A percentile compares a stretch with the other conserved stretches of the same genome.
These are phyloP conservation scores for Asterophora parasitica DNA, from an alignment of 768 basidiomycete genomes.

Conservation along the genomic window DNA sequence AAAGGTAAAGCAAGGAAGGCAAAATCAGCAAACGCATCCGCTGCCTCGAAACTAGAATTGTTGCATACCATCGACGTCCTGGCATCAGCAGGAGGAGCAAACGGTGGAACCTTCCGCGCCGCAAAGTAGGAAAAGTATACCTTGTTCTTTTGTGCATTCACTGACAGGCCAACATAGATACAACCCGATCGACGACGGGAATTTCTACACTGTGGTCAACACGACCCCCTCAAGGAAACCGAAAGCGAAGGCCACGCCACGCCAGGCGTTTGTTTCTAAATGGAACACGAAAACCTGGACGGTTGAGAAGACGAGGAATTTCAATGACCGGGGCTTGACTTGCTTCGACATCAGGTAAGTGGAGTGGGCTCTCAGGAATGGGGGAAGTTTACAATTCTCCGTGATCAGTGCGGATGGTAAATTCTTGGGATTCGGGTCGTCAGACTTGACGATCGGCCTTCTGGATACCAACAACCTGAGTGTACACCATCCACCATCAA, in stretches of 20 bases:
- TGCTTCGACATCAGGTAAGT: conserved; percentile 84
- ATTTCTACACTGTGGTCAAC: conserved; percentile 72
- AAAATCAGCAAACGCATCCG: conserved; percentile 11
- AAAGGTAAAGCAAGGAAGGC: conserved; percentile 35
- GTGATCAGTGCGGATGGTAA: conserved; percentile 68
- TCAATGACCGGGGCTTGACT: conserved; percentile 77
- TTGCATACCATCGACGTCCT: conserved; percentile 54
- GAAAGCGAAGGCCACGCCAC: conserved; percentile 46
- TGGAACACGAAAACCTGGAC: conserved; percentile 75
- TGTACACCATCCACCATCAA: conserved; percentile 39
- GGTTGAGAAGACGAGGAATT: conserved; percentile 59
- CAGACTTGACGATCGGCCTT: conserved; percentile 81
- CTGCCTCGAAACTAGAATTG: conserved; percentile 25
- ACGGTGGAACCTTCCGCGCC: conserved; percentile 59
- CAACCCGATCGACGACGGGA: conserved; percentile 45
- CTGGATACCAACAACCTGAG: conserved; percentile 73
- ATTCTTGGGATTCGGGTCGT: conserved; percentile 80
- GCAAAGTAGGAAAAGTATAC: conserved; percentile 34
- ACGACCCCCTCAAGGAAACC: conserved; percentile 54
- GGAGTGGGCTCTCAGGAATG: not conserved
- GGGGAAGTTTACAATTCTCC: not conserved
- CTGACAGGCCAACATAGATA: conserved; percentile 35
- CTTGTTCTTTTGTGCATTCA: not conserved
- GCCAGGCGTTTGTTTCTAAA: conserved; percentile 61
- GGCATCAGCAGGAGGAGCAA: conserved; percentile 36